Evolutionary conservation across 2,329 filamentous ascomycete species (phyloP), one percentile per base, ranked within the genome.

Genomic region (Cladosporium velox): DNA sequence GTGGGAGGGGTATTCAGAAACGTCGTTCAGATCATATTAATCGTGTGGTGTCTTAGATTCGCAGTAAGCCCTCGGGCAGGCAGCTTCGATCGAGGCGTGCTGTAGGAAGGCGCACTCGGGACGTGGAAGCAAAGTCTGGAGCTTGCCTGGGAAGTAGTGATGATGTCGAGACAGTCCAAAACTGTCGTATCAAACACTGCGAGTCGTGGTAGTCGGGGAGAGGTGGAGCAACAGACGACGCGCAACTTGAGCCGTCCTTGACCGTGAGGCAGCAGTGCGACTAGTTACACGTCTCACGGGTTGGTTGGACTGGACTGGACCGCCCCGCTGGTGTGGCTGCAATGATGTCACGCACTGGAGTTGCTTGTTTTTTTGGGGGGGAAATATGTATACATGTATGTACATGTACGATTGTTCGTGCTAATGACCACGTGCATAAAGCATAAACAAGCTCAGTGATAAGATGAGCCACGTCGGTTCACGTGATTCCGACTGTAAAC

Each of bases 21-120:
- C 24, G 61, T 64, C 61, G 61, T 64, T 52, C 52, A 64, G 54
- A 64, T 64, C 61, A 64, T 64, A 64, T 35, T 64, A 57, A 57
- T 57, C 61, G 15, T 30, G 51, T 14, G 24, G 35, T 44, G 35
- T 54, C 21, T 51, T 26, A 2, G 24, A 24, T 18, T 54, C 51
- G 61, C 26, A 35, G 38, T 47, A 35, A 59, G 57, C n/a, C 49
- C 21, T 47, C 30, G 30, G 47, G 32, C n/a, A 64, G 61, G 51
- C 51, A 64, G 61, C 61, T 55, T 57, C 51, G 61, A 57, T 24
- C 44, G 51, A 44, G 18, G 30, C 28, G 52, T 34, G 28, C 28
- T n/a, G 15, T 12, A n/a, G 30, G 26, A 55, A 30, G 30, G 7
- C 18, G 26, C 8, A 18, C n/a, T 11, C 4, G 52, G 8, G 52